These are phyloP conservation scores for Boletus rufocinnamomeus DNA, from an alignment of 768 basidiomycete species.

Conservation along the genomic window DNA sequence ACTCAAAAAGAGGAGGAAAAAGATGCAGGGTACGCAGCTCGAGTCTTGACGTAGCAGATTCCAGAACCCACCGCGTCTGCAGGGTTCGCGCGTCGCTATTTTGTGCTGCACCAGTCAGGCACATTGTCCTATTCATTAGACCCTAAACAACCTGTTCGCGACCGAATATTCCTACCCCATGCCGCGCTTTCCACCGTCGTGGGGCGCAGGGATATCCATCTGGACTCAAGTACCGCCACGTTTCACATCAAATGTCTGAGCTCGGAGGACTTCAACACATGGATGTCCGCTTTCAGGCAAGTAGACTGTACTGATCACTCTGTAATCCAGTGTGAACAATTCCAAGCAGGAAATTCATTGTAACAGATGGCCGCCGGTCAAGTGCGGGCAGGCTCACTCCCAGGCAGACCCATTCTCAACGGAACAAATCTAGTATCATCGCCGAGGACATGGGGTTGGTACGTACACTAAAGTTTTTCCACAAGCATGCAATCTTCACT, in stretches of 20 bases:
- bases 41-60: not conserved
- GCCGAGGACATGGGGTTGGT: conserved; percentile 71
- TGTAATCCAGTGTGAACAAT: conserved; percentile 20
- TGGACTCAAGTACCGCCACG: conserved; percentile 73
- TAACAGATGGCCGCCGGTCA: conserved; percentile 41
- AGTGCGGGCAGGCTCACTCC: conserved; percentile 38
- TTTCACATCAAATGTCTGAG: conserved; percentile 84
- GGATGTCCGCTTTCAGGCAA: conserved; percentile 78
- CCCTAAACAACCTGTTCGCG: conserved; percentile 69
- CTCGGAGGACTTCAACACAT: conserved; percentile 65
- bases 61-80: conserved; percentile 2
- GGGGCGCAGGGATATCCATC: conserved; percentile 78
- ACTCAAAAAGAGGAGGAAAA: conserved; percentile 84
- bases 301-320: conserved; percentile 10
- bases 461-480: conserved; percentile 27
- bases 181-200: conserved; percentile 77
- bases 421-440: conserved; percentile 51
- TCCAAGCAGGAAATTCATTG: conserved; percentile 58
- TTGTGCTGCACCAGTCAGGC: conserved; percentile 67
- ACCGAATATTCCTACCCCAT: conserved; percentile 62
- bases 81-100: conserved; percentile 88
- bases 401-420: conserved; percentile 45
- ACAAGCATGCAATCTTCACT: conserved; percentile 4
- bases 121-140: conserved; percentile 74
- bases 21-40: conserved; percentile 69